These are phyloP conservation scores for Fistulinella prunicolor DNA, from an alignment of 768 basidiomycete species.

Conservation along the genomic window DNA sequence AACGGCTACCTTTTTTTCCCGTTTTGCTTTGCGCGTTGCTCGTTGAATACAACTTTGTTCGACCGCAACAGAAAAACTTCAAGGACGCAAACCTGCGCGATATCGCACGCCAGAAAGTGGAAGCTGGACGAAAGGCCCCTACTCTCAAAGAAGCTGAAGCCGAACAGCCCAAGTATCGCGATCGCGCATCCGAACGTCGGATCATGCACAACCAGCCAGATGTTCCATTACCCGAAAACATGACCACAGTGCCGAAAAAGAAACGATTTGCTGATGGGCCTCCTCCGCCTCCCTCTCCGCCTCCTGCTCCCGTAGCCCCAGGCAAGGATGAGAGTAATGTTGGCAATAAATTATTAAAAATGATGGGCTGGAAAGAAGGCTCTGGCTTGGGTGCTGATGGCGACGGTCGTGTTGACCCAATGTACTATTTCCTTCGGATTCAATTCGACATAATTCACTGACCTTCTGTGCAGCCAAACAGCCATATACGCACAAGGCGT, in stretches of 20 bases:
- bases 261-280: conserved; percentile 53
- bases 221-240: conserved; percentile 60
- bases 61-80: conserved; percentile 71
- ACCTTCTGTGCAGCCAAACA: conserved; percentile 54
- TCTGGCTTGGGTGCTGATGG: conserved; percentile 79
- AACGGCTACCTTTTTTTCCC: conserved; percentile 26
- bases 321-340: conserved; percentile 82
- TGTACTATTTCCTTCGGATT: conserved; percentile 42
- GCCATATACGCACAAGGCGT: conserved; percentile 86
- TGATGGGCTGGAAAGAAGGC: conserved; percentile 98
- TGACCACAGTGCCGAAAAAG: conserved; percentile 35
- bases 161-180: conserved; percentile 84
- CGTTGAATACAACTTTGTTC: conserved; percentile 2
- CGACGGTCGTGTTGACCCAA: conserved; percentile 85
- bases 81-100: conserved; percentile 71
- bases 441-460: conserved; percentile 4
- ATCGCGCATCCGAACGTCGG: conserved; percentile 90
- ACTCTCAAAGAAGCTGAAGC: conserved; percentile 26
- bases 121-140: conserved; percentile 40
- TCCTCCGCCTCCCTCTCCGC: conserved; percentile 55
- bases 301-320: conserved; percentile 62
- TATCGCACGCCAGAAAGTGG: conserved; percentile 65
- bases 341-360: conserved; percentile 90
- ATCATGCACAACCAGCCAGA: conserved; percentile 92
- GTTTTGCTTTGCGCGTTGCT: conserved; percentile 9